Evolutionary conservation across 768 basidiomycete genomes (phyloP).

Genomic region (Podaxis sp.): DNA sequence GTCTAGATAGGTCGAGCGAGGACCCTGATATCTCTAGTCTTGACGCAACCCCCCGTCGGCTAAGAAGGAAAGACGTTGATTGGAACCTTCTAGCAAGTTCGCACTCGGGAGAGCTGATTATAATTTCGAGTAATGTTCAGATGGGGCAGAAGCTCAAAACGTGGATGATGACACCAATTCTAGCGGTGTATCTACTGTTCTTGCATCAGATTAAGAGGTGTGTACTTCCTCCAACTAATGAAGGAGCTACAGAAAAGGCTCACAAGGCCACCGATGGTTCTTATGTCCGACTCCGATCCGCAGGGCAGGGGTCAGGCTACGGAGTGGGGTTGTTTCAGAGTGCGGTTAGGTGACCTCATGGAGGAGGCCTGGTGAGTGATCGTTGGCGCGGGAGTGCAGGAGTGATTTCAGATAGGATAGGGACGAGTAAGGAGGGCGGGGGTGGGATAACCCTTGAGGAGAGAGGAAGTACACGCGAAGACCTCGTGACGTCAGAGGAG

Average conservation of each 20-base stretch:
- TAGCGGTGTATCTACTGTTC: neutral
- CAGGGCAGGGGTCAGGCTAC: neutral
- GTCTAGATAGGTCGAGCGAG: neutral
- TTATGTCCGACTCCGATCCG: neutral
- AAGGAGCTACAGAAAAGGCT: neutral
- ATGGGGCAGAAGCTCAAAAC: neutral
- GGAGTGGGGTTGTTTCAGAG: neutral
- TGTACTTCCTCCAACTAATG: neutral
- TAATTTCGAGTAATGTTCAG: neutral
- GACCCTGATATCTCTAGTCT: neutral
- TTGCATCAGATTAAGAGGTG: neutral
- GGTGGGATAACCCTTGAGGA: neutral
- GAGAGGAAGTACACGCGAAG: neutral
- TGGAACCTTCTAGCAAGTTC: neutral
- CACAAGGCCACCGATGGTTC: neutral
- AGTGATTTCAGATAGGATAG: neutral
- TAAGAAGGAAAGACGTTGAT: neutral
- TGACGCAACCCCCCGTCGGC: neutral
- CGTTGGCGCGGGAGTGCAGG: neutral
- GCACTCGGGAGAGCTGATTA: neutral
- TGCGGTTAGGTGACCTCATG: neutral
- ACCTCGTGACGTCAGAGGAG: constrained; percentile 11
- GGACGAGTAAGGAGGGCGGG: neutral
- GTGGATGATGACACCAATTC: neutral
- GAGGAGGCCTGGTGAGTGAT: neutral